phyloP scores from a whole-genome alignment of 129 eudicot genomes.

The Chrysanthemum seticuspe region DNA sequence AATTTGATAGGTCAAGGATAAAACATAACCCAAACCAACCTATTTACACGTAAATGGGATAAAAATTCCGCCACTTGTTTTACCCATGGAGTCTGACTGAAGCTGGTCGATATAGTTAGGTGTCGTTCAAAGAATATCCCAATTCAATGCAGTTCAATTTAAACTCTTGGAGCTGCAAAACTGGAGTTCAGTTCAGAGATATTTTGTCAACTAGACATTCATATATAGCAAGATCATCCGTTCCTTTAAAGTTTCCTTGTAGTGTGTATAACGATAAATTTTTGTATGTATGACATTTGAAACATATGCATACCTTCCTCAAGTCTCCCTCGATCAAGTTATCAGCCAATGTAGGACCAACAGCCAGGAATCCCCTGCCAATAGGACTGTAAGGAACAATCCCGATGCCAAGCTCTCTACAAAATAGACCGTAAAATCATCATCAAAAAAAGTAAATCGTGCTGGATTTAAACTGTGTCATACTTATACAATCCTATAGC shows the following conservation, averaged over 20 bases:
- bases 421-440: not conserved
- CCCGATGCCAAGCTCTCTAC: constrained; percentile 64
- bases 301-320: constrained; percentile 40
- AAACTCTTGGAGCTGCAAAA: not conserved
- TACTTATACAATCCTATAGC: not conserved
- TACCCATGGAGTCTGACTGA: no score
- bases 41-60: no score
- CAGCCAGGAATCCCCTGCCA: constrained; percentile 47
- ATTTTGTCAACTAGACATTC: no score
- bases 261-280: no score
- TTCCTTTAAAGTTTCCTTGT: not conserved
- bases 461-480: not conserved
- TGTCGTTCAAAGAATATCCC: not conserved
- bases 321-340: constrained; percentile 35
- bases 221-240: not conserved
- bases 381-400: constrained; percentile 61
- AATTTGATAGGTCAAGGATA: no score
- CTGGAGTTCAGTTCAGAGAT: no score
- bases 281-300: not conserved
- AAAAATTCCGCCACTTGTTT: no score
- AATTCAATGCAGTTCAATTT: not conserved
- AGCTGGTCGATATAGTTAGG: no score
- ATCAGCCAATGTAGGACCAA: constrained; percentile 39
- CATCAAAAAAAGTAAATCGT: not conserved
- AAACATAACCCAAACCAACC: no score